phyloP scores from a whole-genome alignment of 345 rosid genomes.

The Toxicodendron radicans region DNA sequence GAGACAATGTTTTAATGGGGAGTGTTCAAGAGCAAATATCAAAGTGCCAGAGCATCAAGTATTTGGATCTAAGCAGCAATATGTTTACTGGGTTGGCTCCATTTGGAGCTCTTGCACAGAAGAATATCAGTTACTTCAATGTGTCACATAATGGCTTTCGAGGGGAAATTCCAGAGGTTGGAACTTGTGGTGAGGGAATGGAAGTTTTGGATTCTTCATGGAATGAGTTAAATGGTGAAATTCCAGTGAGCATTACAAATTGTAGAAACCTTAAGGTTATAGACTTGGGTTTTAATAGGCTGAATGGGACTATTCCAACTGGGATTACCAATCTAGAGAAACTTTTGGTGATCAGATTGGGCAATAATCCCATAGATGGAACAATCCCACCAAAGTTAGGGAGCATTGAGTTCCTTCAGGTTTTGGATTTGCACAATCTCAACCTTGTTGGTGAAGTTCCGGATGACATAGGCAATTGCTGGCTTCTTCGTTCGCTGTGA shows the following conservation, averaged over 20 bases:
- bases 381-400: constrained; percentile 61
- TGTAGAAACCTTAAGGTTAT: constrained; percentile 76
- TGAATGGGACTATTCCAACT: constrained; percentile 65
- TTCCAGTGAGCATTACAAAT: constrained; percentile 57
- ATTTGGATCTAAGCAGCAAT: constrained; percentile 79
- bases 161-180: constrained; percentile 61
- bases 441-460: constrained; percentile 69
- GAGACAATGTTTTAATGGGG: constrained; percentile 69
- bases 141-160: constrained; percentile 66
- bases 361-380: constrained; percentile 64
- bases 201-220: constrained; percentile 74
- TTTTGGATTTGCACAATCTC: constrained; percentile 84
- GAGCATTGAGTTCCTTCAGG: constrained; percentile 60
- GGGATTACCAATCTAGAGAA: constrained; percentile 46
- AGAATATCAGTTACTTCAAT: constrained; percentile 65
- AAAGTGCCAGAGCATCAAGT: constrained; percentile 56
- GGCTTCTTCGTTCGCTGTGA: constrained; percentile 80
- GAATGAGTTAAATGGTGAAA: constrained; percentile 61
- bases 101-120: constrained; percentile 52
- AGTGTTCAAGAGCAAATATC: constrained; percentile 50
- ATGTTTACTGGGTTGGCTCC: constrained; percentile 69
- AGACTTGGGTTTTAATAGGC: constrained; percentile 73
- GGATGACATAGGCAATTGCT: constrained; percentile 61
- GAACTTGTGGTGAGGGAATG: constrained; percentile 54
- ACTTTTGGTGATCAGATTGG: constrained; percentile 71